Evolutionary conservation across 2,329 filamentous ascomycete species (phyloP).

Genomic region (Chaetomiaceae sp.): DNA sequence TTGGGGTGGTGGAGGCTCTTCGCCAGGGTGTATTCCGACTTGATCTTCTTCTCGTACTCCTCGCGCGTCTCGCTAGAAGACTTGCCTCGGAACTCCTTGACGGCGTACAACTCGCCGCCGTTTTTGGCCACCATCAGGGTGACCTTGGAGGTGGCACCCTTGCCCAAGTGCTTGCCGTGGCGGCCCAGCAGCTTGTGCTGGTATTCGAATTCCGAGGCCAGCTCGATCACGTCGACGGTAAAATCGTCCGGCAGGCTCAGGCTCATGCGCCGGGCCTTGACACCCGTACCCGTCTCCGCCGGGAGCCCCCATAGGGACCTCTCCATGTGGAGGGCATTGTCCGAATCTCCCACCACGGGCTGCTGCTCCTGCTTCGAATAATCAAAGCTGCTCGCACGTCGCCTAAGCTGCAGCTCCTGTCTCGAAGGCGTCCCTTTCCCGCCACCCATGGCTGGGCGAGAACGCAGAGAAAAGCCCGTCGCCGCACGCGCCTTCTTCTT

Average conservation of each 20-base stretch:
- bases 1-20: constrained; percentile 84
- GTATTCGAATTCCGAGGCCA: constrained; percentile 66
- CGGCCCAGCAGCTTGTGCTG: constrained; percentile 65
- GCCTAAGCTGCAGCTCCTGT: constrained; percentile 24
- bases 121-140: constrained; percentile 68
- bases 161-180: constrained; percentile 70
- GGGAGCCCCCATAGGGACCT: constrained; percentile 54
- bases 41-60: constrained; percentile 85
- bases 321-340: constrained; percentile 35
- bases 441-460: constrained; percentile 33
- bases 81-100: constrained; percentile 81
- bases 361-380: constrained; percentile 27
- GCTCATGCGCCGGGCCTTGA: constrained; percentile 75
- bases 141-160: constrained; percentile 78
- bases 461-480: constrained; percentile 47
- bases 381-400: constrained; percentile 49
- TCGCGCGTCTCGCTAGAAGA: constrained; percentile 62
- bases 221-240: constrained; percentile 62
- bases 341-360: constrained; percentile 19
- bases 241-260: constrained; percentile 70
- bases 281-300: constrained; percentile 65
- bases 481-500: constrained; percentile 48
- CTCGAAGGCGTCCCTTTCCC: constrained; percentile 7
- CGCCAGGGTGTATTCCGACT: constrained; percentile 83
- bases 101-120: constrained; percentile 68